Evolutionary conservation across 2,329 filamentous ascomycete species (phyloP).

Genomic region (Talaromyces sp.): DNA sequence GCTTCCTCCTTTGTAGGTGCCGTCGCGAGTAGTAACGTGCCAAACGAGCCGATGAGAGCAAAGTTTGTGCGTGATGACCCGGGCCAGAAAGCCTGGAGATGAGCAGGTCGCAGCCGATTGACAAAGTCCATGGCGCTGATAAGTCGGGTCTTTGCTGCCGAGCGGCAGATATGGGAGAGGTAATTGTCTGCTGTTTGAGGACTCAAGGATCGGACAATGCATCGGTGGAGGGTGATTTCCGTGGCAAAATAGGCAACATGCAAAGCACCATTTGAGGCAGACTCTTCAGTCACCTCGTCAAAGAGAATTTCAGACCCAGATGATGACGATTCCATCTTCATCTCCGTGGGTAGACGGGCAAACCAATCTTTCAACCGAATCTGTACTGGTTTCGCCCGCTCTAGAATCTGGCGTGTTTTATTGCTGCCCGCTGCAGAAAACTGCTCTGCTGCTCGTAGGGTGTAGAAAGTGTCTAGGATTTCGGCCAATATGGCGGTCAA

Average conservation of each 20-base stretch:
- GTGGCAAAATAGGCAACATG: conserved; percentile 91
- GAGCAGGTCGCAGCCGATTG: conserved; percentile 79
- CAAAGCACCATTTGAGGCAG: conserved; percentile 60
- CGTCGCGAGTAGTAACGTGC: conserved; percentile 82
- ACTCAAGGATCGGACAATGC: conserved; percentile 77
- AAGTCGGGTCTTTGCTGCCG: conserved; percentile 85
- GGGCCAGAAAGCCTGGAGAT: conserved; percentile 84
- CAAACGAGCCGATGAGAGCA: conserved; percentile 90
- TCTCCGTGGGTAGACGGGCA: conserved; percentile 40
- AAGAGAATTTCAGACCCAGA: conserved; percentile 9
- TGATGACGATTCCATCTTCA: conserved; percentile 42
- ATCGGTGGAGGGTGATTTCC: conserved; percentile 87
- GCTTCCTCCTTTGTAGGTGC: conserved; percentile 83
- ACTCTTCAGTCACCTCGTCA: conserved; percentile 37
- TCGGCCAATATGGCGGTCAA: conserved; percentile 50
- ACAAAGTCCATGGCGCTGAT: conserved; percentile 98
- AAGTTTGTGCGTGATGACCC: conserved; percentile 62
- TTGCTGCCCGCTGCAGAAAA: conserved; percentile 37
- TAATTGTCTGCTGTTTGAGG: conserved; percentile 64
- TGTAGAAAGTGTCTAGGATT: conserved; percentile 51
- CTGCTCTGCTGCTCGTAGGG: conserved; percentile 44
- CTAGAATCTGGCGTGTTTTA: conserved; percentile 48
- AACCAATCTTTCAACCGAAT: conserved; percentile 52
- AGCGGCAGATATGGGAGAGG: conserved; percentile 85
- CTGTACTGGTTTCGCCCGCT: conserved; percentile 51